Base-by-base conservation (phyloP, 441 rosid genomes). In the California macrophylla region DNA sequence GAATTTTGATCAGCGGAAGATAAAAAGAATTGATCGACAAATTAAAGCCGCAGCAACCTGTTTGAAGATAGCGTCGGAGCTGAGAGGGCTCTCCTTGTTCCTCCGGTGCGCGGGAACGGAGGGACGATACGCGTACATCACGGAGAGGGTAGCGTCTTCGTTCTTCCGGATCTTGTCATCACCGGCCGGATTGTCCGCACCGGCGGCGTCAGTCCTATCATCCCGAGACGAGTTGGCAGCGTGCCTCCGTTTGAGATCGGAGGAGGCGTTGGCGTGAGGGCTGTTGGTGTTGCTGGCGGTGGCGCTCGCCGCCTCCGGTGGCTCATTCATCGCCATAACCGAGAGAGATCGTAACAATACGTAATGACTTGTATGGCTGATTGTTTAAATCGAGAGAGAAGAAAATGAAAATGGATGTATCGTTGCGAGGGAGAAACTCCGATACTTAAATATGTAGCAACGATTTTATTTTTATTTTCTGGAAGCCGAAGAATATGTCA, bases 31-130 rank as follows among this genome's bases (percentile, higher is more conserved):
- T 3, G 36, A 21, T 18, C 38, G 32, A 70, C n/a, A n/a, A 25
- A 64, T 9, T 26, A 24, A 3, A 23, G 28, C 29, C 2, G 0
- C 0, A 16, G 50, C 13, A 4, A 90, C 99, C 89, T 92, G 99
- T 77, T 80, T 85, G 79, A 92, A 95, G 74, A 95, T 92, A 38
- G 87, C 87, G 72, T 85, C 96, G 23, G 99, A 95, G 79, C 98
- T 94, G 8, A 94, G 93, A 67, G 99, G 98, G 77, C 98, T 94
- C 85, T 94, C 99, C 54, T 75, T 90, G 56, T 79, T 82, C 24
- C 76, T 74, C 68, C 87, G 81, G 77, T 94, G 99, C 68, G 97
- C 98, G 3, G 97, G 99, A 75, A 82, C 83, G 9, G 89, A 85
- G 12, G 99, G 89, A 47, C 99, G 79, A 73, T 81, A 90, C 45